These are phyloP conservation scores for Aspergillus taichungensis DNA, from an alignment of 495 filamentous ascomycete genomes.

Conservation along the genomic window DNA sequence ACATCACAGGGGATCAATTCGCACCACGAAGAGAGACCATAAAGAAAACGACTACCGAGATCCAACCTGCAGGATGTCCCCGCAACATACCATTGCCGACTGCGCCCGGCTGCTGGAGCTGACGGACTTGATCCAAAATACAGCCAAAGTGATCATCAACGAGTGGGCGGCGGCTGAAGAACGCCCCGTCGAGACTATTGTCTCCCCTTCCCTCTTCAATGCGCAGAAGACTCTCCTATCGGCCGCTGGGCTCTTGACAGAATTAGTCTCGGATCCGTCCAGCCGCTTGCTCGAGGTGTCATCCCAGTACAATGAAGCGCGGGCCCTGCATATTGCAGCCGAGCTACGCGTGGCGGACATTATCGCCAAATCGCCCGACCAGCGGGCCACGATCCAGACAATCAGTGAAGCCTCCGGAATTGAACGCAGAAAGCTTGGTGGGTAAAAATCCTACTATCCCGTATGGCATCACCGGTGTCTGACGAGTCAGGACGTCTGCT, in stretches of 20 bases:
- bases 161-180: too few relatives aligned
- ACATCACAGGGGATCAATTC: too few relatives aligned
- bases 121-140: too few relatives aligned
- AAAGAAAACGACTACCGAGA: too few relatives aligned
- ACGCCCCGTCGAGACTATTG: too few relatives aligned
- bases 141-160: too few relatives aligned
- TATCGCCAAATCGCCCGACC: not conserved
- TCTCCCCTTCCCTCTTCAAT: too few relatives aligned
- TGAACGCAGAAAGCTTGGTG: slow-evolving; percentile 1
- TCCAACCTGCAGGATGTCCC: too few relatives aligned
- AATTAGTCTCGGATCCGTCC: slow-evolving; percentile 2
- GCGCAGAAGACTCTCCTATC: not conserved
- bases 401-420: not conserved
- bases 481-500: slow-evolving; percentile 9
- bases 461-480: not conserved
- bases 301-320: slow-evolving; percentile 1
- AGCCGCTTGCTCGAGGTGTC: slow-evolving; percentile 1
- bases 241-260: not conserved
- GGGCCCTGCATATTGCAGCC: slow-evolving; percentile 3
- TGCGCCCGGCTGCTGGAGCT: too few relatives aligned
- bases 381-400: not conserved
- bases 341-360: slow-evolving; percentile 1
- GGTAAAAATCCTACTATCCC: not conserved
- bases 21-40: too few relatives aligned
- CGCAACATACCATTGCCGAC: too few relatives aligned